phyloP scores from a whole-genome alignment of 1,284 basidiomycete genomes.

The Cutaneotrichosporon sp. region DNA sequence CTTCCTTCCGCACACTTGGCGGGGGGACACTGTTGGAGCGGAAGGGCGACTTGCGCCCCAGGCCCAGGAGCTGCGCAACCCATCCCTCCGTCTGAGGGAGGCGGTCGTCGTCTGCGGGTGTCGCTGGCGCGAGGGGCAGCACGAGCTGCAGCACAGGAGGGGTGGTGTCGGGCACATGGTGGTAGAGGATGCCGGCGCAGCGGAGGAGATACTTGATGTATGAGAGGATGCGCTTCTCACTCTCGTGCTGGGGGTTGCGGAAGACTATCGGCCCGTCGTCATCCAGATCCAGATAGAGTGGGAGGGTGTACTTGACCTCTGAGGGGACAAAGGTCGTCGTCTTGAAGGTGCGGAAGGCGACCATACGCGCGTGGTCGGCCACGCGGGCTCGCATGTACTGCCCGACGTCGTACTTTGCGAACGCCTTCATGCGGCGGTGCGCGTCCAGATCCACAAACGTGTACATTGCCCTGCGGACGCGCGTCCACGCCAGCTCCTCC shows the following conservation, averaged over 20 bases:
- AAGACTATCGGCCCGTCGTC: constrained; percentile 36
- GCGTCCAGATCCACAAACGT: constrained; percentile 58
- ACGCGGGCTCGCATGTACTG: constrained; percentile 32
- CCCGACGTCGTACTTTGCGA: constrained; percentile 51
- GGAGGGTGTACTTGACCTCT: constrained; percentile 57
- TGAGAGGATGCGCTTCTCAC: constrained; percentile 48
- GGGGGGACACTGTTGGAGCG: constrained; percentile 34
- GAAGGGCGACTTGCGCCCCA: constrained; percentile 17
- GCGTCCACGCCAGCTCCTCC: constrained; percentile 38
- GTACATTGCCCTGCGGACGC: constrained; percentile 53
- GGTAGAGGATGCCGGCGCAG: constrained; percentile 59
- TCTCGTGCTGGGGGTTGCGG: constrained; percentile 48
- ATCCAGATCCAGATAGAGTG: constrained; percentile 33
- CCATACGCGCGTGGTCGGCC: constrained; percentile 20
- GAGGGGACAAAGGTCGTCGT: constrained; percentile 56
- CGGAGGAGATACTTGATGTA: constrained; percentile 59
- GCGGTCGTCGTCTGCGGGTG: neutral
- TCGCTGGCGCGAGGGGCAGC: constrained; percentile 26
- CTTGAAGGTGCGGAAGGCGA: constrained; percentile 53
- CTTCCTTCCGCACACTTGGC: neutral
- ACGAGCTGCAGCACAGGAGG: constrained; percentile 38
- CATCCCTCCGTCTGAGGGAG: constrained; percentile 13
- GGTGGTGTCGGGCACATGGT: constrained; percentile 42
- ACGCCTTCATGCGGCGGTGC: constrained; percentile 55
- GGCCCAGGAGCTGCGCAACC: constrained; percentile 25